phyloP scores from a whole-genome alignment of 352 stramenopile species.

The Phytophthora fragariaefolia region DNA sequence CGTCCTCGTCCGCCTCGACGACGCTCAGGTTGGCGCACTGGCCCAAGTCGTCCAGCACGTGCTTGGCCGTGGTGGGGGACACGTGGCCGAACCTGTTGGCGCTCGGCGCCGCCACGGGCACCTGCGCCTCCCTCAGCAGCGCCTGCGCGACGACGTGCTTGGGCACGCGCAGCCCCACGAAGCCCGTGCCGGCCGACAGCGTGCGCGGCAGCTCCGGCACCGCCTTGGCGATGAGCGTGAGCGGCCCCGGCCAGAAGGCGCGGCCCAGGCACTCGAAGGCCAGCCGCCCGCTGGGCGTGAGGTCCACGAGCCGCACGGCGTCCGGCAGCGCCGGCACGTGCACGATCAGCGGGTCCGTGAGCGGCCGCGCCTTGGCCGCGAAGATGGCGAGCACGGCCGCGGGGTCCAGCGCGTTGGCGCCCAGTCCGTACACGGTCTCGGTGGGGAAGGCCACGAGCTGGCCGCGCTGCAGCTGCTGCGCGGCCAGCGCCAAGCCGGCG shows the following conservation, averaged over 20 bases:
- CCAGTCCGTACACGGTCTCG: slow-evolving; percentile 99
- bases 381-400: slow-evolving; percentile 97
- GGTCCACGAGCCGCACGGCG: slow-evolving; percentile 91
- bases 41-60: slow-evolving; percentile 98
- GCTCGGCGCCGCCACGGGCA: slow-evolving; percentile 97
- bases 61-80: slow-evolving; percentile 94
- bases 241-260: slow-evolving; percentile 97
- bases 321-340: slow-evolving; percentile 92
- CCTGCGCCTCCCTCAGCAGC: slow-evolving; percentile 87
- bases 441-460: slow-evolving; percentile 95
- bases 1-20: slow-evolving; percentile 62
- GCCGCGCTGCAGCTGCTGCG: slow-evolving; percentile 75
- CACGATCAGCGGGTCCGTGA: slow-evolving; percentile 99
- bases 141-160: slow-evolving; percentile 92
- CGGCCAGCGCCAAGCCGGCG: slow-evolving; percentile 56
- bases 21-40: slow-evolving; percentile 90
- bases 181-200: slow-evolving; percentile 95
- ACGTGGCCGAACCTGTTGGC: slow-evolving; percentile 99
- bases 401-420: slow-evolving; percentile 96
- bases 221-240: slow-evolving; percentile 97
- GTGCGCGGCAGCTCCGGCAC: slow-evolving; percentile 79
- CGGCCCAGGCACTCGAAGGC: slow-evolving; percentile 88
- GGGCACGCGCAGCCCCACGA: slow-evolving; percentile 96
- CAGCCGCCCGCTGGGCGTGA: slow-evolving; percentile 58
- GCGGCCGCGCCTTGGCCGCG: slow-evolving; percentile 92